Base-by-base conservation (phyloP, 306 rosid species). In the Sechiopsis laciniata region DNA sequence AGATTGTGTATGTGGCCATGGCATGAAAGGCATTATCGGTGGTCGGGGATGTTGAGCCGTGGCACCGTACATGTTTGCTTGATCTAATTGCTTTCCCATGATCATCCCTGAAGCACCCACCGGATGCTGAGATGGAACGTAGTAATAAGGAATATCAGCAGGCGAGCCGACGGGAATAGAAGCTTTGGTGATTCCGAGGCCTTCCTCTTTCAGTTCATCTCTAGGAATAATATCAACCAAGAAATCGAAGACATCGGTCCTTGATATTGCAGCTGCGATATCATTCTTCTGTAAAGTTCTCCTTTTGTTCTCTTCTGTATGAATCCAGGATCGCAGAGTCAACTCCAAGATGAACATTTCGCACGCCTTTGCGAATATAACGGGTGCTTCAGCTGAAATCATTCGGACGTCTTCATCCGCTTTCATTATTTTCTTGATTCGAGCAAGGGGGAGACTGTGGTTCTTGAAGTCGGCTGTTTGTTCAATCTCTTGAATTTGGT, bases 171-270 rank as follows among this genome's bases (percentile, higher is more conserved):
- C 69, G 1, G 77, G 77, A 22, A 74, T 46, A 2, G 70, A 58
- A 3, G 57, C 67, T 22, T 74, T 74, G 0, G 77, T 74, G 42
- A 74, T 63, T 74, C 77, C 77, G 2, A 59, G 68, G 2, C 77
- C 77, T 61, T 74, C 77, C 71, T 74, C 77, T 60, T 74, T 74
- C 77, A 74, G 53, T 63, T 74, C 77, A 15, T 74, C 77, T 48
- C 77, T 59, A 16, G 77, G 77, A 59, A 74, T 74, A 22, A 74
- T 74, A 59, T 74, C 77, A n/a, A 74, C 77, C 77, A 74, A 74
- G 50, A 74, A 74, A 74, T 74, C 77, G 19, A 74, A 74, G 70
- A 74, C 77, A 59, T 74, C 77, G 6, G 71, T 74, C 59, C 77
- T 59, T 6, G 77, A 74, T 15, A 74, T 74, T 22, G 77, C 77